Conservation (phyloP, 306 rosid species). For the Prunus kanzakura region DNA sequence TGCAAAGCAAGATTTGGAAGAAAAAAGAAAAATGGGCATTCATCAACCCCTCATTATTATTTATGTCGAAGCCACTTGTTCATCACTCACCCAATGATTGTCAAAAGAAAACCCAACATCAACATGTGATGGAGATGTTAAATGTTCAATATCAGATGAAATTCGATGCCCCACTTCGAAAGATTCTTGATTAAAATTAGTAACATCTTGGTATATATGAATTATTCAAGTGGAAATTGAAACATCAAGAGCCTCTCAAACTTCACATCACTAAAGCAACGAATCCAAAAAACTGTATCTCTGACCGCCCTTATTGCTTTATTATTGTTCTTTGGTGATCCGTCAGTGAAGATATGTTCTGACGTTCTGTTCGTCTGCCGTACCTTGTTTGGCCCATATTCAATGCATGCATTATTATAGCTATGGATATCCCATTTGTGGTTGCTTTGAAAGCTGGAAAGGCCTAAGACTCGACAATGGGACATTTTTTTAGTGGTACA, state of each 20-base stretch:
- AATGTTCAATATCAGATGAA: background rate
- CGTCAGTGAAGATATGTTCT: background rate
- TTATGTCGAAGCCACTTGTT: background rate
- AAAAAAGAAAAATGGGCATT: background rate
- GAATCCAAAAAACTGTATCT: background rate
- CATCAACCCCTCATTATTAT: background rate
- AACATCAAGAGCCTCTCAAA: background rate
- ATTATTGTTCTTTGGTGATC: background rate
- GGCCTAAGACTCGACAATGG: background rate
- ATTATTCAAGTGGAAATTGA: background rate
- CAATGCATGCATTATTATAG: background rate
- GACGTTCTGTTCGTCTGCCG: background rate
- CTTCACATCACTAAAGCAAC: background rate
- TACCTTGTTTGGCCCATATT: background rate
- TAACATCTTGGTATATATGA: background rate
- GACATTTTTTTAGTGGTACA: background rate
- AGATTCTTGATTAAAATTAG: background rate
- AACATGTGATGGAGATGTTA: background rate
- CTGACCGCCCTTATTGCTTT: background rate
- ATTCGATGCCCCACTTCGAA: background rate
- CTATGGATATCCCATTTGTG: background rate
- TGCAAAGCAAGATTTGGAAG: conserved; percentile 1
- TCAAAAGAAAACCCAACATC: conserved; percentile 3
- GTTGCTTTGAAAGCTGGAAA: conserved; percentile 1
- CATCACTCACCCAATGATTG: background rate